Conservation (phyloP, 2,329 filamentous ascomycete genomes). For the Trichoderma cornu-damae region DNA sequence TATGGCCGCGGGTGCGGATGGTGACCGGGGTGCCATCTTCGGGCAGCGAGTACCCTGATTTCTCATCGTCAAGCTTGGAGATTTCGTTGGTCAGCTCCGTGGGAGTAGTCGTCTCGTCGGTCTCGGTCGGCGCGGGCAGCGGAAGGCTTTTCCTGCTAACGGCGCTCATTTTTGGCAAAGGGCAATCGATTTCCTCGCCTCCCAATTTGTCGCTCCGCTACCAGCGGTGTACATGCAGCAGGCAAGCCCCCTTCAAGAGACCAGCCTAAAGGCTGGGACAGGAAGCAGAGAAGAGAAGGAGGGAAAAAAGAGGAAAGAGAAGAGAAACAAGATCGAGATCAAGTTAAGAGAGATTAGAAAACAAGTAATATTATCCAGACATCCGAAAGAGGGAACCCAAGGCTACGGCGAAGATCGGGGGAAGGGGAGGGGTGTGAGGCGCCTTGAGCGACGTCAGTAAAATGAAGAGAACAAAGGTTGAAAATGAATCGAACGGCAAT, state of each 20-base stretch:
- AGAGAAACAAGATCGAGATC: neutral
- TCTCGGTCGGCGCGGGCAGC: conserved; percentile 74
- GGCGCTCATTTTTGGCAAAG: conserved; percentile 46
- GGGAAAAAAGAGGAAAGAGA: neutral
- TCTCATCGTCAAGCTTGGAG: conserved; percentile 63
- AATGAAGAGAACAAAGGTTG: neutral
- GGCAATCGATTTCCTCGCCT: conserved; percentile 1
- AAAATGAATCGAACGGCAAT: neutral
- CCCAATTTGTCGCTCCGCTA: neutral
- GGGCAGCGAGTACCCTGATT: conserved; percentile 72
- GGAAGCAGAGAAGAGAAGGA: neutral
- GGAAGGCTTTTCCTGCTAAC: conserved; percentile 57
- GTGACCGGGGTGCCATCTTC: conserved; percentile 89
- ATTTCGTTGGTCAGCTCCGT: conserved; percentile 61
- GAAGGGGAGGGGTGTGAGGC: neutral
- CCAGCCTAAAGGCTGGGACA: neutral
- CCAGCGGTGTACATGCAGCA: neutral
- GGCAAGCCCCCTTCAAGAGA: neutral
- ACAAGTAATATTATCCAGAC: conserved; percentile 8
- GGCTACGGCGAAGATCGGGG: neutral
- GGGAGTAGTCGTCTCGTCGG: conserved; percentile 57
- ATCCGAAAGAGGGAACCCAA: conserved; percentile 12
- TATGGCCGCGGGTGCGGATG: conserved; percentile 69
- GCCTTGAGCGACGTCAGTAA: conserved; percentile 9
- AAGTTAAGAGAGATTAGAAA: conserved; percentile 7